phyloP scores from a whole-genome alignment of 2,329 filamentous ascomycete species.

The Periconia macrospinosa region DNA sequence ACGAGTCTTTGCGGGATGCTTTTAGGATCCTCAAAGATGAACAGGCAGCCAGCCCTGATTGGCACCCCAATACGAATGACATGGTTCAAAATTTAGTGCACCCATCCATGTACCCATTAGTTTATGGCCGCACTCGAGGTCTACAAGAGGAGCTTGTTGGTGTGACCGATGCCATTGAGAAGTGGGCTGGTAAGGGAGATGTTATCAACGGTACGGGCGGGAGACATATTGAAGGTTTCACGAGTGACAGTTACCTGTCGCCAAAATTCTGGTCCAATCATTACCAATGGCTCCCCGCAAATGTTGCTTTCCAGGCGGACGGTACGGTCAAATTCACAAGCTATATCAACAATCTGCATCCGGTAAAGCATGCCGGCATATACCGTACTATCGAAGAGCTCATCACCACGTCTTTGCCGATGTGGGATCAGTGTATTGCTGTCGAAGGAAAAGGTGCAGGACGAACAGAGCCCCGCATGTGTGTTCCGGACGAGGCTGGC shows the following conservation, averaged over 20 bases:
- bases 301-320: constrained; percentile 44
- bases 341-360: constrained; percentile 60
- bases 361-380: constrained; percentile 24
- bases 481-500: background rate
- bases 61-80: constrained; percentile 60
- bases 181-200: constrained; percentile 1
- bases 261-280: constrained; percentile 26
- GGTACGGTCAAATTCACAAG: constrained; percentile 40
- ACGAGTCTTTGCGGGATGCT: constrained; percentile 46
- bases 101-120: constrained; percentile 64
- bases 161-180: constrained; percentile 12
- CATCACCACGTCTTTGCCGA: constrained; percentile 15
- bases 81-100: constrained; percentile 59
- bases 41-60: constrained; percentile 46
- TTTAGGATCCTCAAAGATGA: constrained; percentile 48
- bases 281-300: constrained; percentile 55
- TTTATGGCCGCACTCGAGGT: constrained; percentile 48
- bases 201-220: background rate
- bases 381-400: constrained; percentile 23
- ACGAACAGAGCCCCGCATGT: background rate
- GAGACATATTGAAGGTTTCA: background rate
- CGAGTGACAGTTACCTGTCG: background rate
- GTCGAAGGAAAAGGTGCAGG: background rate
- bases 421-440: constrained; percentile 16
- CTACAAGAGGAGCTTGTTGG: constrained; percentile 11